Evolutionary conservation across 352 stramenopile genomes (phyloP).

Genomic region (Globisporangium paddicum): DNA sequence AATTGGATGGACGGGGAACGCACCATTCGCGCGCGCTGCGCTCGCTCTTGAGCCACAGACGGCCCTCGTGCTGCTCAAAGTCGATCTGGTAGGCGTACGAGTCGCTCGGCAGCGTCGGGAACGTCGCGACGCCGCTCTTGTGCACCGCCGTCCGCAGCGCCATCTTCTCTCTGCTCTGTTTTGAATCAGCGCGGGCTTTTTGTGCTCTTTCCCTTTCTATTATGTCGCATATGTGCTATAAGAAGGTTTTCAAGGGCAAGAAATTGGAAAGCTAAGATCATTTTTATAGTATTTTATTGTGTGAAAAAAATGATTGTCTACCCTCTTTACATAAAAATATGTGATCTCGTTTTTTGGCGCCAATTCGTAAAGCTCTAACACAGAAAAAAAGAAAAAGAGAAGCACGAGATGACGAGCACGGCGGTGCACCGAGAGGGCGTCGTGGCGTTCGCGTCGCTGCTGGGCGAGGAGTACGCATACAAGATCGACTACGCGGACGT

Average conservation of each 20-base stretch:
- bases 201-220: too few species aligned
- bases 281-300: too few species aligned
- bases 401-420: not conserved
- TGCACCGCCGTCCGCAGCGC: slow-evolving; percentile 1
- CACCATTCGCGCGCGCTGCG: slow-evolving; percentile 5
- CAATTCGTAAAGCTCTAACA: too few species aligned
- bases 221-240: too few species aligned
- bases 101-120: slow-evolving; percentile 9
- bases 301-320: too few species aligned
- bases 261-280: too few species aligned
- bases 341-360: not conserved
- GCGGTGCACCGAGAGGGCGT: not conserved
- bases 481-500: not conserved
- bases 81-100: slow-evolving; percentile 6
- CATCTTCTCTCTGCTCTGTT: not conserved
- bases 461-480: not conserved
- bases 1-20: not conserved
- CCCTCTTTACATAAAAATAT: too few species aligned
- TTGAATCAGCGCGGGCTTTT: not conserved
- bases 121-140: not conserved
- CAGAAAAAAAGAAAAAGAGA: too few species aligned
- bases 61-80: slow-evolving; percentile 4
- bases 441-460: not conserved
- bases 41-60: slow-evolving; percentile 11
- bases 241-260: too few species aligned